Evolutionary conservation across 169 alveolate species (phyloP).

Genomic region (Fabrea salina): DNA sequence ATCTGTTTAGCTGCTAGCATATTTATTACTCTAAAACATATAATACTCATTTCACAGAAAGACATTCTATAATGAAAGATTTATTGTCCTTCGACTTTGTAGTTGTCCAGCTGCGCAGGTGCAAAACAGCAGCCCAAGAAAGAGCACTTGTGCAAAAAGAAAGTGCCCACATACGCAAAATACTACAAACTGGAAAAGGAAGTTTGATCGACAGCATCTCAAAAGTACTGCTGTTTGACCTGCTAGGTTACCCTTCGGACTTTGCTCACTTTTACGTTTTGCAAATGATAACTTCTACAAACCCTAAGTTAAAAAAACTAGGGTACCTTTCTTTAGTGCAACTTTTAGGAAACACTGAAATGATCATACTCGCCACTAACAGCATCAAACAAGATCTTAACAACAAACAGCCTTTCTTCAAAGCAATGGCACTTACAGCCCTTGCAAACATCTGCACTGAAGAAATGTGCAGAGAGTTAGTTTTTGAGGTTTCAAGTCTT

Average conservation of each 20-base stretch:
- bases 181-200: slow-evolving; percentile 47
- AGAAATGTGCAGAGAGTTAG: slow-evolving; percentile 80
- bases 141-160: slow-evolving; percentile 77
- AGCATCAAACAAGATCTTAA: slow-evolving; percentile 71
- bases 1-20: slow-evolving; percentile 1
- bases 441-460: slow-evolving; percentile 78
- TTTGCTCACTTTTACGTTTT: slow-evolving; percentile 78
- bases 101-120: slow-evolving; percentile 74
- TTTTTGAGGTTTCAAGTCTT: not conserved
- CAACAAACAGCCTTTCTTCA: slow-evolving; percentile 25
- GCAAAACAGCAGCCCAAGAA: slow-evolving; percentile 85
- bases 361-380: slow-evolving; percentile 79
- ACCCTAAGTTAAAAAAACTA: slow-evolving; percentile 73
- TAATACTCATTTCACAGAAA: too few relatives aligned
- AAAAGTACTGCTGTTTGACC: slow-evolving; percentile 72
- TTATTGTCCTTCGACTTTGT: too few relatives aligned
- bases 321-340: slow-evolving; percentile 79
- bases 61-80: too few relatives aligned
- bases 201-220: slow-evolving; percentile 82
- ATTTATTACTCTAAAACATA: not conserved
- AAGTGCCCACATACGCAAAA: slow-evolving; percentile 72
- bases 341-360: slow-evolving; percentile 72
- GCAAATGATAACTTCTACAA: slow-evolving; percentile 62
- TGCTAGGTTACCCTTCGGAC: slow-evolving; percentile 82
- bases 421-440: slow-evolving; percentile 74